Evolutionary conservation across 2,329 filamentous ascomycete genomes (phyloP).

Genomic region (Penicillium sp.): DNA sequence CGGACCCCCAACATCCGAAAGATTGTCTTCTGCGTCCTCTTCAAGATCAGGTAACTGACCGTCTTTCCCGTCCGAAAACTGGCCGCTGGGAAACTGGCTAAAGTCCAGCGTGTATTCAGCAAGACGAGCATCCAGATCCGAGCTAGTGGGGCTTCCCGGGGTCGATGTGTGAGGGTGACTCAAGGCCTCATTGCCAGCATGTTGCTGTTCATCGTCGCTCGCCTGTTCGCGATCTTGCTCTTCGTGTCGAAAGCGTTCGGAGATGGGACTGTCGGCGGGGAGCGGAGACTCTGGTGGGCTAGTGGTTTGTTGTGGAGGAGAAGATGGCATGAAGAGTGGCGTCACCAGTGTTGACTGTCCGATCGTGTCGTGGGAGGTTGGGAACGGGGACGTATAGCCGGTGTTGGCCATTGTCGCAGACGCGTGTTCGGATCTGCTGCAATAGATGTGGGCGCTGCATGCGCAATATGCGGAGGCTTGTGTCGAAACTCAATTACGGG

Average conservation of each 20-base stretch:
- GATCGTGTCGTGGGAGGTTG: slow-evolving; percentile 41
- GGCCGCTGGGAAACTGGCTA: slow-evolving; percentile 32
- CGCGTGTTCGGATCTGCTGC: slow-evolving; percentile 10
- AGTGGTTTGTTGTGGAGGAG: slow-evolving; percentile 26
- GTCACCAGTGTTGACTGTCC: slow-evolving; percentile 39
- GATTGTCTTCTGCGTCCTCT: slow-evolving; percentile 26
- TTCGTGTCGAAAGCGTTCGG: slow-evolving; percentile 15
- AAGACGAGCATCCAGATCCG: slow-evolving; percentile 38
- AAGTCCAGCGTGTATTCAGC: slow-evolving; percentile 41
- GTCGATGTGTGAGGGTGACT: slow-evolving; percentile 18
- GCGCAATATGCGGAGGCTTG: slow-evolving; percentile 1
- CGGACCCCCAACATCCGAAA: slow-evolving; percentile 40
- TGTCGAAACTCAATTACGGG: neutral
- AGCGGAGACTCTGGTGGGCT: slow-evolving; percentile 22
- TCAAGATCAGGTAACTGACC: slow-evolving; percentile 26
- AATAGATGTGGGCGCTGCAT: neutral
- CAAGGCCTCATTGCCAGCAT: slow-evolving; percentile 7
- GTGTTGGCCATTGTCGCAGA: slow-evolving; percentile 35
- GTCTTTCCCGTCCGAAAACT: slow-evolving; percentile 20
- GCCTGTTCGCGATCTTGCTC: slow-evolving; percentile 5
- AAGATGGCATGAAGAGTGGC: slow-evolving; percentile 36
- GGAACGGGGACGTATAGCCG: slow-evolving; percentile 37
- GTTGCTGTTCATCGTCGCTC: slow-evolving; percentile 11
- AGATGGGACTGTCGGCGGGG: slow-evolving; percentile 22
- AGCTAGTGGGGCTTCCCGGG: slow-evolving; percentile 25